Evolutionary conservation across 768 basidiomycete species (phyloP).

Genomic region (Pleurotus tuber-regium): DNA sequence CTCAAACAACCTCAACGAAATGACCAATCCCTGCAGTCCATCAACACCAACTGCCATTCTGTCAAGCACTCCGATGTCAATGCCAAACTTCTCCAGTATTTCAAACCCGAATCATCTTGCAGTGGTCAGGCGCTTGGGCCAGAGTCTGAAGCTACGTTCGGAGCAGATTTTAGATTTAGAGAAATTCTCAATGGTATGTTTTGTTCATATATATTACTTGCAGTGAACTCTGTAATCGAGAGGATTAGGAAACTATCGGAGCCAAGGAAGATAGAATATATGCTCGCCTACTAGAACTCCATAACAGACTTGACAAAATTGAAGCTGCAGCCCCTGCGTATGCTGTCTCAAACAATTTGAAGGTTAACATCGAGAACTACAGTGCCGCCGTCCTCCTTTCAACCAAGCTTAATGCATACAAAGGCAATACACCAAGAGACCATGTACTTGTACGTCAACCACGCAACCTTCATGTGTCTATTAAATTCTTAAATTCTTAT

Average conservation of each 20-base stretch:
- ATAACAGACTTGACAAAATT: constrained; percentile 13
- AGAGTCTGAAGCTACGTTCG: no score
- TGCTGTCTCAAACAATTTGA: background rate
- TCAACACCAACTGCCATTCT: no score
- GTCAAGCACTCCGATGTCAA: no score
- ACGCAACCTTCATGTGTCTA: background rate
- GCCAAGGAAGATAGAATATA: background rate
- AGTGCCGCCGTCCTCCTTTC: constrained; percentile 20
- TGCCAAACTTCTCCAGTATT: no score
- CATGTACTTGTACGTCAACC: constrained; percentile 19
- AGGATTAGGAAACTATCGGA: background rate
- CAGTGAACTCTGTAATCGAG: no score
- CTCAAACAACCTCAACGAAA: no score
- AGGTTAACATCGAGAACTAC: constrained; percentile 22
- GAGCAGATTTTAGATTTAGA: no score
- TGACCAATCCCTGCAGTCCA: no score
- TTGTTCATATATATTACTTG: no score
- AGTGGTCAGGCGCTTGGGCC: no score
- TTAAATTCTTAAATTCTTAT: background rate
- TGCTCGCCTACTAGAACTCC: background rate
- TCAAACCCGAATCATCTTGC: no score
- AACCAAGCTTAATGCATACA: constrained; percentile 21
- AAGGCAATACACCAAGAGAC: constrained; percentile 16
- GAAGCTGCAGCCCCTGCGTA: constrained; percentile 10
- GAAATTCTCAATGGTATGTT: no score